These are phyloP conservation scores for Xylaria longipes DNA, from an alignment of 495 filamentous ascomycete genomes.

Conservation along the genomic window DNA sequence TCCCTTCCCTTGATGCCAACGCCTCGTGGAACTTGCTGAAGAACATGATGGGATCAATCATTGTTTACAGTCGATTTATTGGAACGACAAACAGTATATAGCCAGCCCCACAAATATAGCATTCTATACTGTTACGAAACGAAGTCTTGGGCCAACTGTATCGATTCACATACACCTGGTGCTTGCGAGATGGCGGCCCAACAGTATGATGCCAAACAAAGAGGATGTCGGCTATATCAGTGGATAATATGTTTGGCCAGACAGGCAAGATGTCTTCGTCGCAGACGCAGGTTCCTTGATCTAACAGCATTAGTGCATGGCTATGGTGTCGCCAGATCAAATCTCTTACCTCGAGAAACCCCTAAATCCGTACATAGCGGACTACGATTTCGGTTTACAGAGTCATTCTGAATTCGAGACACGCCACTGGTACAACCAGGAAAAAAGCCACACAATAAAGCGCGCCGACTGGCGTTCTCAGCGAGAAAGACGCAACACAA, in stretches of 20 bases:
- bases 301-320: conserved; percentile 19
- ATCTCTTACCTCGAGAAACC: conserved; percentile 25
- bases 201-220: conserved; percentile 4
- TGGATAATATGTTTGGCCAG: conserved; percentile 5
- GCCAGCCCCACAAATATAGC: neutral
- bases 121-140: conserved; percentile 1
- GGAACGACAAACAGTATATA: conserved; percentile 5
- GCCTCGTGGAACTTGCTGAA: conserved; percentile 10
- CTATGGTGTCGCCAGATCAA: conserved; percentile 6
- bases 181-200: neutral
- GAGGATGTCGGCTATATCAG: conserved; percentile 14
- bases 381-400: conserved; percentile 18
- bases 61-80: neutral
- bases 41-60: conserved; percentile 10
- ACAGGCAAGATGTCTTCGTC: conserved; percentile 3
- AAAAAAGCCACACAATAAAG: neutral
- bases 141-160: neutral
- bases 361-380: conserved; percentile 21
- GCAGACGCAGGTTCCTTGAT: neutral
- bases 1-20: neutral
- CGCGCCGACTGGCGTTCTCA: conserved; percentile 25
- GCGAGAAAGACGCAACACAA: conserved; percentile 17
- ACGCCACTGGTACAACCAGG: conserved; percentile 13
- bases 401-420: conserved; percentile 19
- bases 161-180: neutral